Evolutionary conservation across 768 basidiomycete genomes (phyloP).

Genomic region (Amanita muscaria): DNA sequence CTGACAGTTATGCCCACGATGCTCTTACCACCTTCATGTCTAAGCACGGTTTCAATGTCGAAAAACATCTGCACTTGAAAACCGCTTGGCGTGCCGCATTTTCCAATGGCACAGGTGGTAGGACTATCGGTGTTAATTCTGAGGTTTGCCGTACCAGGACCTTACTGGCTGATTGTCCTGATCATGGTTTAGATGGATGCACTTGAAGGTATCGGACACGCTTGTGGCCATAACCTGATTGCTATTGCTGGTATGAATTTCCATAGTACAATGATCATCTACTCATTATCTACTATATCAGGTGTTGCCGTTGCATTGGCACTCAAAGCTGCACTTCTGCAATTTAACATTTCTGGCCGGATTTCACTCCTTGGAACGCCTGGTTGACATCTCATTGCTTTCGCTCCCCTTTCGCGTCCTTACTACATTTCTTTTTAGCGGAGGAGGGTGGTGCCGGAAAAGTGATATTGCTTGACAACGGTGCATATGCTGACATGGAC

Average conservation of each 20-base stretch:
- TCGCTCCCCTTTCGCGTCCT: background rate
- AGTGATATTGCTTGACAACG: slow-evolving; percentile 54
- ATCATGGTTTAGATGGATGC: slow-evolving; percentile 46
- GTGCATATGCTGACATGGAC: slow-evolving; percentile 70
- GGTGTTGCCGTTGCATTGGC: slow-evolving; percentile 69
- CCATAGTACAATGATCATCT: background rate
- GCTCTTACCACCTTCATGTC: slow-evolving; percentile 58
- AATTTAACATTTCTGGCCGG: slow-evolving; percentile 56
- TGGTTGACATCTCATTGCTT: slow-evolving; percentile 29
- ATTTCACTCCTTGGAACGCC: slow-evolving; percentile 73
- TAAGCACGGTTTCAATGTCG: slow-evolving; percentile 56
- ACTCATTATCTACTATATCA: slow-evolving; percentile 9
- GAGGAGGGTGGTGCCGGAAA: slow-evolving; percentile 79
- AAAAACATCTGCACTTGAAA: slow-evolving; percentile 48
- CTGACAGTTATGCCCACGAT: slow-evolving; percentile 59
- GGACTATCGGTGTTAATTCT: slow-evolving; percentile 71
- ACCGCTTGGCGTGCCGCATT: slow-evolving; percentile 75
- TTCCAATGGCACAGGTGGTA: slow-evolving; percentile 54
- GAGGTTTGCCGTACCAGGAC: slow-evolving; percentile 34
- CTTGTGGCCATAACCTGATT: slow-evolving; percentile 80
- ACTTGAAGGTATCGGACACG: slow-evolving; percentile 53
- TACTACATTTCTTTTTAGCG: slow-evolving; percentile 30
- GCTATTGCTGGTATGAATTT: slow-evolving; percentile 42
- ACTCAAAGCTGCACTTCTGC: slow-evolving; percentile 52
- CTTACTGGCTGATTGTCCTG: background rate